A percentile compares a stretch with the other conserved stretches of the same genome.
Evolutionary conservation across 352 stramenopile genomes (phyloP).

Genomic region (Nothophytophthora sp.): DNA sequence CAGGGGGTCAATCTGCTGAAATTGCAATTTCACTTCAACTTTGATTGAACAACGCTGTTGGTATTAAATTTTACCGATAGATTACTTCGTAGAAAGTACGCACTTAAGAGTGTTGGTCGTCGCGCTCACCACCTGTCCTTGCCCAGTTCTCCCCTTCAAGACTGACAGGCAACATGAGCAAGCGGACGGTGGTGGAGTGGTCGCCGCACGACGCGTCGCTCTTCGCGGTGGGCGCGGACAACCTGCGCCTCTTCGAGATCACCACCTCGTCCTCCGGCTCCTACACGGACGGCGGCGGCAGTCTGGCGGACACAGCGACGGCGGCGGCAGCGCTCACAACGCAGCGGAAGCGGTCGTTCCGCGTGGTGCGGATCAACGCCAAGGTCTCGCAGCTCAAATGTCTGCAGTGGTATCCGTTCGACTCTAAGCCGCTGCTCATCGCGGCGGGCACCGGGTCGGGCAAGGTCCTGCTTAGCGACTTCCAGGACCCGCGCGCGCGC

Average conservation of each 20-base stretch:
- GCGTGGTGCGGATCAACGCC: slow-evolving; percentile 77
- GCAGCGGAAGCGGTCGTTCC: slow-evolving; percentile 84
- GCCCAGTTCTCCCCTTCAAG: not conserved
- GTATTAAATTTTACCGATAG: no score
- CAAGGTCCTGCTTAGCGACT: slow-evolving; percentile 86
- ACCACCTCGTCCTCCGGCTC: slow-evolving; percentile 28
- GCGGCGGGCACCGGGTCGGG: slow-evolving; percentile 70
- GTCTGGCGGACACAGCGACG: no score
- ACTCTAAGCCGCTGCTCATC: slow-evolving; percentile 71
- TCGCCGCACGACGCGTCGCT: slow-evolving; percentile 81
- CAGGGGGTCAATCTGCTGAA: no score
- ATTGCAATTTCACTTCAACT: no score
- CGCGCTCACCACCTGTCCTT: no score
- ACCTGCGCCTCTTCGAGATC: slow-evolving; percentile 83
- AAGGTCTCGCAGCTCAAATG: slow-evolving; percentile 82
- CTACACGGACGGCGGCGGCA: slow-evolving; percentile 7
- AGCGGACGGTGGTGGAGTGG: slow-evolving; percentile 84
- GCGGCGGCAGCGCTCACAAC: slow-evolving; percentile 39
- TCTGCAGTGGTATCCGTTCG: slow-evolving; percentile 83
- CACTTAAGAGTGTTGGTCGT: slow-evolving; percentile 2
- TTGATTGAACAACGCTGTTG: no score
- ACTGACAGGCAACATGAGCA: slow-evolving; percentile 47
- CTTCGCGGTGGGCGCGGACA: slow-evolving; percentile 83
- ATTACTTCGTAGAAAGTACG: no score
- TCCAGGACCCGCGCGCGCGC: slow-evolving; percentile 62